A percentile compares a stretch with the other conserved stretches of the same genome.
phyloP scores from a whole-genome alignment of 768 basidiomycete species.

The Leccinum ochraceum region DNA sequence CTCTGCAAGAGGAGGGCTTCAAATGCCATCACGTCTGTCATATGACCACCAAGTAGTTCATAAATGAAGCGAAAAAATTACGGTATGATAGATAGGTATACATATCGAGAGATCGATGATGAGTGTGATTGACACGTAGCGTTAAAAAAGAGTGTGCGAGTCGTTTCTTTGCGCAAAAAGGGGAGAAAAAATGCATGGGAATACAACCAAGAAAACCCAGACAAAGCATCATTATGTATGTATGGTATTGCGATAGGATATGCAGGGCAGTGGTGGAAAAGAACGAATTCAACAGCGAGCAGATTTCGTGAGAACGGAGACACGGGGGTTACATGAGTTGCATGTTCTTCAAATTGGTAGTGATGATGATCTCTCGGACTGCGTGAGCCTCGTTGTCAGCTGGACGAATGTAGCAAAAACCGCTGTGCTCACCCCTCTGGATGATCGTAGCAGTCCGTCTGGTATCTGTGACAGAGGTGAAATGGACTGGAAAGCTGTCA shows the following conservation, averaged over 20 bases:
- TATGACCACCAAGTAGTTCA: slow-evolving; percentile 5
- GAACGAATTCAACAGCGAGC: slow-evolving; percentile 11
- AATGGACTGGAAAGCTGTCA: slow-evolving; percentile 54
- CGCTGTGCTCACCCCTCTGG: slow-evolving; percentile 54
- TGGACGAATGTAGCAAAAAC: not conserved
- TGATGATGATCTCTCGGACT: slow-evolving; percentile 75
- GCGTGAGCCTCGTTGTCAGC: slow-evolving; percentile 7
- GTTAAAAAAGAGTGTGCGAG: slow-evolving; percentile 17
- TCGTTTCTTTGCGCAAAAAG: slow-evolving; percentile 10
- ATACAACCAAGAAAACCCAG: slow-evolving; percentile 18
- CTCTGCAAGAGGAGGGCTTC: not conserved
- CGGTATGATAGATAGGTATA: slow-evolving; percentile 27
- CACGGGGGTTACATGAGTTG: slow-evolving; percentile 31
- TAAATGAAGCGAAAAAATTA: slow-evolving; percentile 10
- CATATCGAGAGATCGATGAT: slow-evolving; percentile 9
- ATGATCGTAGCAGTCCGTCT: slow-evolving; percentile 73
- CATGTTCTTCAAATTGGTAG: slow-evolving; percentile 61
- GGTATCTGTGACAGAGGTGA: slow-evolving; percentile 83
- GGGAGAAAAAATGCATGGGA: slow-evolving; percentile 2
- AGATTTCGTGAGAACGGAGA: slow-evolving; percentile 2
- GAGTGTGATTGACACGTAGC: slow-evolving; percentile 1
- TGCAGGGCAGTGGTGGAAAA: slow-evolving; percentile 2
- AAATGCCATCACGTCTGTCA: not conserved
- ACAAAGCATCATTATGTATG: slow-evolving; percentile 7
- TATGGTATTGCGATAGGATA: slow-evolving; percentile 17